Evolutionary conservation across 352 stramenopile genomes (phyloP), one percentile per base, ranked within the genome.

Genomic region (Chrysophaeum taylorii): DNA sequence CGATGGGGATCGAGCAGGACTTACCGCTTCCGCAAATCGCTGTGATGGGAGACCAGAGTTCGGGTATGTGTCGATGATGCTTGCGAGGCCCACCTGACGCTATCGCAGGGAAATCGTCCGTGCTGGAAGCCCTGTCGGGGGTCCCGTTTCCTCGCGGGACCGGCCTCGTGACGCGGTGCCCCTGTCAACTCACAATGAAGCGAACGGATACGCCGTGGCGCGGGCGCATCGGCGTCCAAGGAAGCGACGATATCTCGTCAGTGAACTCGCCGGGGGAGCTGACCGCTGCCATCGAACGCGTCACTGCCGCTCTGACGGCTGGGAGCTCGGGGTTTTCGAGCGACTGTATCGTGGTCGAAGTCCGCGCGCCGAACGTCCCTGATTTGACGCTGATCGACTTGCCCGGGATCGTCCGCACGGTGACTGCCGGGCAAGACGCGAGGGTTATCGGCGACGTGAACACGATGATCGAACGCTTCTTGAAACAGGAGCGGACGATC

Each of bases 21-120:
- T 23, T 66, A 23, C 33, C 57, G 67, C 50, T 63, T 36, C 66
- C 84, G 33, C 83, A 89, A 71, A 89, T 90, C 41, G 83, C 81
- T 12, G 87, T 93, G 45, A 90, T 93, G 84, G 86, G 88, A 21
- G 86, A 94, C 76, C 90, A 89, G 42, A 90, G 81, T 27, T 90
- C 79, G 74, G 87, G 87, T 27, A 93, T 93, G 68, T 91, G 83
- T 42, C 90, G n/a, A 78, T 92, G n/a, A n/a, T n/a, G 53, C 25
- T 27, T 41, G 31, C 0, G 33, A 27, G 16, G 16, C 18, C 23
- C 23, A 29, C 53, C 23, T 39, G 15, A 29, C 23, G 15, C 25
- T 69, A 23, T 74, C 33, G 29, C 71, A 48, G 43, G 43, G 9
- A 70, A 70, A 36, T 70, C 63, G 37, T 60, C 35, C 36, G 63